phyloP scores from a whole-genome alignment of 305 asterid genomes.

The Lippia alba region DNA sequence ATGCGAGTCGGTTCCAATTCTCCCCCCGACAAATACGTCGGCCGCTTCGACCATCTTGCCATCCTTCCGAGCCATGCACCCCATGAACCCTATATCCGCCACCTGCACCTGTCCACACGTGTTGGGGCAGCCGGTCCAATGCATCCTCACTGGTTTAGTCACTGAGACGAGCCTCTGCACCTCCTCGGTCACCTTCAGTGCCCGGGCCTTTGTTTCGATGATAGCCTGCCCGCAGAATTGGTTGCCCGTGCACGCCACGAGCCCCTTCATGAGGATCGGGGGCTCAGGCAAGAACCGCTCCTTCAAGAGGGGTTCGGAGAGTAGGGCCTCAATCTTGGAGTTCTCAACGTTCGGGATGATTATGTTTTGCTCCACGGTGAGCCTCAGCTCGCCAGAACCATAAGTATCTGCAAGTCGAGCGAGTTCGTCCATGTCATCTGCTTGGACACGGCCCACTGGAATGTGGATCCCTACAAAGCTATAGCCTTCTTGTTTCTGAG shows the following conservation, averaged over 20 bases:
- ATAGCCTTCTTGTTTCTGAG: conserved; percentile 82
- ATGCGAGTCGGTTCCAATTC: conserved; percentile 94
- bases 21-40: conserved; percentile 85
- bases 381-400: conserved; percentile 88
- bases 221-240: conserved; percentile 98
- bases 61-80: conserved; percentile 76
- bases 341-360: conserved; percentile 74
- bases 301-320: conserved; percentile 64
- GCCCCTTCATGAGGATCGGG: conserved; percentile 77
- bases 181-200: conserved; percentile 78
- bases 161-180: conserved; percentile 71
- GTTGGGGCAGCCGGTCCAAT: conserved; percentile 98
- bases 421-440: conserved; percentile 93
- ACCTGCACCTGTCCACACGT: conserved; percentile 92
- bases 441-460: conserved; percentile 92
- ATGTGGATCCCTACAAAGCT: conserved; percentile 87
- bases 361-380: conserved; percentile 92
- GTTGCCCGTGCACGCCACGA: conserved; percentile 95
- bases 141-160: conserved; percentile 81
- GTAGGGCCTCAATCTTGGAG: conserved; percentile 63
- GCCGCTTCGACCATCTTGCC: conserved; percentile 88
- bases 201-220: conserved; percentile 86
- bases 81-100: conserved; percentile 98
- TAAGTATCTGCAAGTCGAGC: conserved; percentile 76
- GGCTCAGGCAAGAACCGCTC: conserved; percentile 67